A percentile compares a stretch with the other conserved stretches of the same genome.
Evolutionary conservation across 345 rosid genomes (phyloP).

Genomic region (Tarenaya hassleriana): DNA sequence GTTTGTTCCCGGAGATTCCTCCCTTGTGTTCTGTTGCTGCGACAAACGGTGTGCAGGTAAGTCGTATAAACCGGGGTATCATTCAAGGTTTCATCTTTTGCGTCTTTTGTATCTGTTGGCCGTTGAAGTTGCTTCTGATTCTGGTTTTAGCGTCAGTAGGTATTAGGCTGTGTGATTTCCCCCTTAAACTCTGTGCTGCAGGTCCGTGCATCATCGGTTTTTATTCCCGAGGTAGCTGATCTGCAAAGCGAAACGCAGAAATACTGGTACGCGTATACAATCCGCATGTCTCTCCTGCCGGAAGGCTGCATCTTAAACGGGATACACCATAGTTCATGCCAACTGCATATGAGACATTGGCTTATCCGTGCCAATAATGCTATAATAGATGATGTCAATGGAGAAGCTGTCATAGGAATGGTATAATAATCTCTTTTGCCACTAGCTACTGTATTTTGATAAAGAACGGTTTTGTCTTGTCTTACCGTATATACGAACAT

Average conservation of each 20-base stretch:
- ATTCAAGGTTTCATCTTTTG: background rate
- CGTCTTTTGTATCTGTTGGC: background rate
- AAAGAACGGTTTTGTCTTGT: background rate
- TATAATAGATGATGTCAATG: slow-evolving; percentile 37
- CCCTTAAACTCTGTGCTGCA: slow-evolving; percentile 22
- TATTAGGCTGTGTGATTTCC: background rate
- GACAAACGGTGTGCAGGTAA: slow-evolving; percentile 76
- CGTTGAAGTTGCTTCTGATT: slow-evolving; percentile 3
- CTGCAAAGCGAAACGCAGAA: slow-evolving; percentile 25
- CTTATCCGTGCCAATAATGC: slow-evolving; percentile 43
- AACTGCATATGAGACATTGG: slow-evolving; percentile 66
- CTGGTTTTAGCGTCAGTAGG: background rate
- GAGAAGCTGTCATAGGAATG: slow-evolving; percentile 70
- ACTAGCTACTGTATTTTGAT: background rate
- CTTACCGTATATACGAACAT: background rate
- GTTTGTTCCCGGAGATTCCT: slow-evolving; percentile 67
- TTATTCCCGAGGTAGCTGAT: slow-evolving; percentile 56
- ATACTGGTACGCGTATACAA: slow-evolving; percentile 59
- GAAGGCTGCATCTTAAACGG: slow-evolving; percentile 65
- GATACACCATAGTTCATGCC: slow-evolving; percentile 54
- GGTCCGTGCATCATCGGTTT: slow-evolving; percentile 79
- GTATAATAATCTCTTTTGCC: slow-evolving; percentile 27
- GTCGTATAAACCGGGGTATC: background rate
- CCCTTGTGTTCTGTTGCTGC: slow-evolving; percentile 69
- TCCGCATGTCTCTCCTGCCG: slow-evolving; percentile 73